Conservation (phyloP, 768 basidiomycete species). For the Pisolithus tinctorius region DNA sequence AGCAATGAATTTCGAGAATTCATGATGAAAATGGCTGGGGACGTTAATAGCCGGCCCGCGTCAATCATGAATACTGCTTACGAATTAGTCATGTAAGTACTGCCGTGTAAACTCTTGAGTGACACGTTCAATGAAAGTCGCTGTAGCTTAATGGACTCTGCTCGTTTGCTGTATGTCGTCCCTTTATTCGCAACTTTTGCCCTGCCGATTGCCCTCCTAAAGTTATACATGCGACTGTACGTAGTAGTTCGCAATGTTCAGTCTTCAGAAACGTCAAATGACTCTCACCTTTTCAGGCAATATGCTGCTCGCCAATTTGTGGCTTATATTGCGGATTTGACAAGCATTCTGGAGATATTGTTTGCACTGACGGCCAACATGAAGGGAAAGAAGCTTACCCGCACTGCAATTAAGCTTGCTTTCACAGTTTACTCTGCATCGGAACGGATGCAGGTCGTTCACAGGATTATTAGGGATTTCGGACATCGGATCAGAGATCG, state of each 20-base stretch:
- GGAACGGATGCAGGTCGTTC: too few relatives aligned
- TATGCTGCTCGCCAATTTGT: slow-evolving; percentile 11
- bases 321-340: slow-evolving; percentile 21
- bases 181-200: too few relatives aligned
- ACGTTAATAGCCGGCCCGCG: too few relatives aligned
- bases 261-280: neutral
- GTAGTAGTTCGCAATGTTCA: neutral
- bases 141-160: too few relatives aligned
- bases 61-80: too few relatives aligned
- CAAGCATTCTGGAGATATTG: slow-evolving; percentile 15
- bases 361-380: slow-evolving; percentile 2
- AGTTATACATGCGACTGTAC: neutral
- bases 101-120: too few relatives aligned
- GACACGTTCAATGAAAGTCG: too few relatives aligned
- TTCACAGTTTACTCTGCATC: neutral
- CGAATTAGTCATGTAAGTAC: too few relatives aligned
- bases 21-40: neutral
- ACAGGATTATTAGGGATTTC: too few relatives aligned
- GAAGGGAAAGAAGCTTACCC: neutral
- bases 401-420: neutral
- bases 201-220: too few relatives aligned
- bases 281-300: neutral
- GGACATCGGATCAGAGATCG: too few relatives aligned
- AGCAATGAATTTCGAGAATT: neutral
- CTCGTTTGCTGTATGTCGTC: too few relatives aligned